Evolutionary conservation across 139 green algal species (phyloP), one percentile per base, ranked within the genome.

Genomic region (Eudorina sp.): DNA sequence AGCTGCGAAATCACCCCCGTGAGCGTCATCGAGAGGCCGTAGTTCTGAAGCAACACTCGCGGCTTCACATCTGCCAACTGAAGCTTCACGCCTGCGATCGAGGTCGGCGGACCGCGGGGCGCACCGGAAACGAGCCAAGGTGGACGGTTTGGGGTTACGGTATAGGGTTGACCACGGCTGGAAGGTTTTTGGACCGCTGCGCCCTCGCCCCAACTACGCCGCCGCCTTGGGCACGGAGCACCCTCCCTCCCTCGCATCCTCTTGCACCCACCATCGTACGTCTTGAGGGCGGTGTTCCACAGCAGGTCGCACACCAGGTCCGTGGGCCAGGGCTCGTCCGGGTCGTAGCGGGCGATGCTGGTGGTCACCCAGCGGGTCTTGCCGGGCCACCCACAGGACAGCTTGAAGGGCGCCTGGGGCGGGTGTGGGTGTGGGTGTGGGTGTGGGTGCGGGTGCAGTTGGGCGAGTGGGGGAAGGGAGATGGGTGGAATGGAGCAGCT

Each of bases 321-420:
- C 0, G 89, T 87, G 21, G 93, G 93, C 93, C 93, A 96, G 27
- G 89, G 70, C 0, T 84, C 62, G 13, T 70, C 38, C 0, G 92
- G 89, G 79, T 96, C 93, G 36, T 89, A 95, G 34, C 93, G 83
- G 25, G 91, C 90, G 46, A 96, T 93, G 83, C 83, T 92, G 45
- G 92, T 96, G 70, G 93, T 95, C 1, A 94, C 93, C 93, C 93
- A 96, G 25, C 93, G 92, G 27, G 92, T 79, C 48, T 86, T 78
- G 6, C 91, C 93, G 0, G 86, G 85, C 34, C 82, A 45, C 0
- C 58, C 27, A 66, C 92, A 94, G 0, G 55, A 85, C 38, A 95
- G 62, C 27, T 18, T 90, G 88, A 96, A 96, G 0, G 93, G 90
- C 11, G 91, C 45, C 90, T 94, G 89, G 4, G 43, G 38, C 6